Conservation (phyloP, 495 filamentous ascomycete species). For the Bacidia gigantensis region DNA sequence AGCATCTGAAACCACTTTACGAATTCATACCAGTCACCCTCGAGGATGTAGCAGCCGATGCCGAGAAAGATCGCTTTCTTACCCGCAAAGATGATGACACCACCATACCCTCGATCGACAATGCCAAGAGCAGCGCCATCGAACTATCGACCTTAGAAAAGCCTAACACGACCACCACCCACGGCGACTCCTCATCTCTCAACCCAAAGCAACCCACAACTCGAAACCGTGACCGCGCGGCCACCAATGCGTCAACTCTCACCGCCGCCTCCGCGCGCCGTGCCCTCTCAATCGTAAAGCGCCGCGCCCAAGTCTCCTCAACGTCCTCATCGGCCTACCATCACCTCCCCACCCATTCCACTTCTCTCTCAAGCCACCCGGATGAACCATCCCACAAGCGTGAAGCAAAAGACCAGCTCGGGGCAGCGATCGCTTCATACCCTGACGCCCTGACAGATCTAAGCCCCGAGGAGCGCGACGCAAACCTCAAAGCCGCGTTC, state of each 20-base stretch:
- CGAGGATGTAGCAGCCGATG: slow-evolving; percentile 79
- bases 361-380: neutral
- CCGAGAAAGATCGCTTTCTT: slow-evolving; percentile 72
- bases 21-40: slow-evolving; percentile 86
- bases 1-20: slow-evolving; percentile 71
- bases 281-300: neutral
- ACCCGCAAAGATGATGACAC: slow-evolving; percentile 46
- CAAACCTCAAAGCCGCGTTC: slow-evolving; percentile 83
- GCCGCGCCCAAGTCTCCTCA: neutral
- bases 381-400: slow-evolving; percentile 7
- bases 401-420: slow-evolving; percentile 16
- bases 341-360: neutral
- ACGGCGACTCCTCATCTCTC: neutral
- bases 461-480: slow-evolving; percentile 76
- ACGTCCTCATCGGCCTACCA: neutral
- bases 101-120: slow-evolving; percentile 29
- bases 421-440: slow-evolving; percentile 41
- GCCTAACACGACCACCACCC: neutral
- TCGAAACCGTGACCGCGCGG: neutral
- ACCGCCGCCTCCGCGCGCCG: neutral
- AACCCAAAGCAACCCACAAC: neutral
- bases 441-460: slow-evolving; percentile 88
- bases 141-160: slow-evolving; percentile 14
- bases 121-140: slow-evolving; percentile 33
- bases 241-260: neutral